A percentile compares a stretch with the other conserved stretches of the same genome.
Conservation (phyloP, 169 alveolate genomes). For the Eimeria tenella region DNA sequence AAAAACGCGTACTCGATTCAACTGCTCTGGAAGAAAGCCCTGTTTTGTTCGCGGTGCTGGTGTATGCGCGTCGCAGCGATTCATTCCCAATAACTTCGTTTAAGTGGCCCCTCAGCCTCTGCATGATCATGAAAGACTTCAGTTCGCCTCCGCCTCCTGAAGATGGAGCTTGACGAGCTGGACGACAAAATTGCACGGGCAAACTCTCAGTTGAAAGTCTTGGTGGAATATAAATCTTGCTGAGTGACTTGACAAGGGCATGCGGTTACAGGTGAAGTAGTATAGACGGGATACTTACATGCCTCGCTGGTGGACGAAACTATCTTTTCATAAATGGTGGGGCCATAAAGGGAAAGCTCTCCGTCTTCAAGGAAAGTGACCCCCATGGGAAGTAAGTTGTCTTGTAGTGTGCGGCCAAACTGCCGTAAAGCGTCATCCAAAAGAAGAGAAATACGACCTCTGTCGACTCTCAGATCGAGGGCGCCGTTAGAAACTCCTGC, state of each 20-base stretch:
- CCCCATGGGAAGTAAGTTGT: conserved; percentile 36
- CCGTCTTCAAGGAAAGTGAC: conserved; percentile 65
- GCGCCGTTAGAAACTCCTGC: conserved; percentile 29
- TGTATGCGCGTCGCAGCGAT: conserved; percentile 24
- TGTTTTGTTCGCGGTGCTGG: conserved; percentile 44
- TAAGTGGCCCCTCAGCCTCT: conserved; percentile 27
- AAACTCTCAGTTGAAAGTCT: neutral
- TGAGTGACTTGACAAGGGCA: no score
- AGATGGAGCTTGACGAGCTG: neutral
- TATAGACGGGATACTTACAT: neutral
- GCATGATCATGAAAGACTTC: conserved; percentile 43
- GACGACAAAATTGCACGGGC: neutral
- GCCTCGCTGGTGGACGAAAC: neutral
- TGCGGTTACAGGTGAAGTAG: no score
- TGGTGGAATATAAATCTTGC: no score
- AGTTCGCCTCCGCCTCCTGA: conserved; percentile 38
- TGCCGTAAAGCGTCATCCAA: neutral
- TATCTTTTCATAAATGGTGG: conserved; percentile 30
- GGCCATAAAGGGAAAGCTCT: conserved; percentile 55
- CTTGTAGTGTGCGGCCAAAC: neutral
- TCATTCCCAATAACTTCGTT: conserved; percentile 1
- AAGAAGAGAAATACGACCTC: neutral
- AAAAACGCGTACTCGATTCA: conserved; percentile 36
- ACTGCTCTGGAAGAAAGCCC: conserved; percentile 63
- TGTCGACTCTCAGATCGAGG: neutral